These are phyloP conservation scores for Eimeria brunetti DNA, from an alignment of 169 alveolate genomes.

Conservation along the genomic window DNA sequence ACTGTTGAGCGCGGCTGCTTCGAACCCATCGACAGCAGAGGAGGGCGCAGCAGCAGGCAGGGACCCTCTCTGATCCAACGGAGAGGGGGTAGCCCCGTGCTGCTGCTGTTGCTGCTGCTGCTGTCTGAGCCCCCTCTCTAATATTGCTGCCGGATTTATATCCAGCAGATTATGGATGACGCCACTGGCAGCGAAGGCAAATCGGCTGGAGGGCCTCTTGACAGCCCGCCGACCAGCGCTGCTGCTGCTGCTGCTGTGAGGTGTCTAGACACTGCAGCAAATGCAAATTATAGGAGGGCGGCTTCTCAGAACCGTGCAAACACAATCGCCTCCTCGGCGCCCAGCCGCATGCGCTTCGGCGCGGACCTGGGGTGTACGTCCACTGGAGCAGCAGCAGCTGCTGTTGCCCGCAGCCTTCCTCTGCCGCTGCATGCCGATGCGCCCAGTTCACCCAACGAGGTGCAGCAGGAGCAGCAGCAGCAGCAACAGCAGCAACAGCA, in stretches of 20 bases:
- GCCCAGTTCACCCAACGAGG: neutral
- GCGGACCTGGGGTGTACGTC: neutral
- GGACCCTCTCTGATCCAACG: neutral
- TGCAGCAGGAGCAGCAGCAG: neutral
- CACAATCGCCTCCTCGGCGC: neutral
- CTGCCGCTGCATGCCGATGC: neutral
- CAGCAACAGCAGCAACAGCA: constrained; percentile 34
- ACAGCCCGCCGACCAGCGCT: neutral
- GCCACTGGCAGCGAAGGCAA: neutral
- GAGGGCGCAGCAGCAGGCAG: neutral
- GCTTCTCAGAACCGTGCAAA: neutral
- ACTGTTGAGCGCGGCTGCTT: neutral
- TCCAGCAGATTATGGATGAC: constrained; percentile 15
- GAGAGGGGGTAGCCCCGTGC: neutral
- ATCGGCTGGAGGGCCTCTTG: neutral
- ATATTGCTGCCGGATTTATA: too few relatives aligned
- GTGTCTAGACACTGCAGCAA: neutral
- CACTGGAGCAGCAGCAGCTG: neutral
- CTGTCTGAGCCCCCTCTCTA: neutral
- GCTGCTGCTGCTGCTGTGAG: neutral
- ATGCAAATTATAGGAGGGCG: neutral
- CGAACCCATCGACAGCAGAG: neutral
- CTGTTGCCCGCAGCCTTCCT: neutral
- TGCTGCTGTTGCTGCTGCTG: neutral
- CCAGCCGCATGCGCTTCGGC: neutral